These are phyloP conservation scores for Mycena filopes DNA, from an alignment of 768 basidiomycete genomes.

Conservation along the genomic window DNA sequence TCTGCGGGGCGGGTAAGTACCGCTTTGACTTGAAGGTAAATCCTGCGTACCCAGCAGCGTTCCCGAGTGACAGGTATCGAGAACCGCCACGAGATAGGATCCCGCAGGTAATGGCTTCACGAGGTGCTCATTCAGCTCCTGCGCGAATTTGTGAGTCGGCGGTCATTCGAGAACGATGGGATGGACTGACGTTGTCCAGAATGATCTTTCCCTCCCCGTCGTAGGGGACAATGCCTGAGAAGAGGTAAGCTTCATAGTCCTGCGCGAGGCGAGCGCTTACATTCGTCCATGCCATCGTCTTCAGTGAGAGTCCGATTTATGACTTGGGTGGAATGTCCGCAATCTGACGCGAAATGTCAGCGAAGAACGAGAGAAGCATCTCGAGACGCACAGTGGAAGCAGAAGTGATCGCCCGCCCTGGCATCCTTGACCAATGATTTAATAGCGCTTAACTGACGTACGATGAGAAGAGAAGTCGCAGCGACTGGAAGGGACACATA, in stretches of 20 bases:
- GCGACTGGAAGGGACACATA: background rate
- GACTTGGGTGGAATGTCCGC: slow-evolving; percentile 29
- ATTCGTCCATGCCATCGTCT: slow-evolving; percentile 34
- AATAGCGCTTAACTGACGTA: slow-evolving; percentile 3
- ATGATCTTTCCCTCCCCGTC: slow-evolving; percentile 19
- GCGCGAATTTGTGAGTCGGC: background rate
- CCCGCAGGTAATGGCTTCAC: slow-evolving; percentile 28
- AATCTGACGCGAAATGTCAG: slow-evolving; percentile 13
- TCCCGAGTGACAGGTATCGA: slow-evolving; percentile 32
- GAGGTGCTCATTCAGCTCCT: slow-evolving; percentile 25
- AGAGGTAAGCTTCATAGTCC: background rate
- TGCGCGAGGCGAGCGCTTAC: background rate
- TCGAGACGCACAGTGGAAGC: slow-evolving; percentile 37
- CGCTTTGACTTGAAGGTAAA: background rate
- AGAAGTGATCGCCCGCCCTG: slow-evolving; percentile 35
- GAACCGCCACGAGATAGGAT: slow-evolving; percentile 28
- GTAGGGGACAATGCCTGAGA: slow-evolving; percentile 21
- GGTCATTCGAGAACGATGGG: background rate
- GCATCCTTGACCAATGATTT: slow-evolving; percentile 23
- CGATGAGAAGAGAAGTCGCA: slow-evolving; percentile 19
- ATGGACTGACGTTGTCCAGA: slow-evolving; percentile 17
- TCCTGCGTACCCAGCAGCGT: slow-evolving; percentile 26
- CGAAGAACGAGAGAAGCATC: background rate
- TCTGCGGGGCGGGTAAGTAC: slow-evolving; percentile 1
- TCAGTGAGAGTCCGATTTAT: slow-evolving; percentile 11